These are phyloP conservation scores for Fusarium sp. DNA, from an alignment of 2,329 filamentous ascomycete genomes.

Conservation along the genomic window DNA sequence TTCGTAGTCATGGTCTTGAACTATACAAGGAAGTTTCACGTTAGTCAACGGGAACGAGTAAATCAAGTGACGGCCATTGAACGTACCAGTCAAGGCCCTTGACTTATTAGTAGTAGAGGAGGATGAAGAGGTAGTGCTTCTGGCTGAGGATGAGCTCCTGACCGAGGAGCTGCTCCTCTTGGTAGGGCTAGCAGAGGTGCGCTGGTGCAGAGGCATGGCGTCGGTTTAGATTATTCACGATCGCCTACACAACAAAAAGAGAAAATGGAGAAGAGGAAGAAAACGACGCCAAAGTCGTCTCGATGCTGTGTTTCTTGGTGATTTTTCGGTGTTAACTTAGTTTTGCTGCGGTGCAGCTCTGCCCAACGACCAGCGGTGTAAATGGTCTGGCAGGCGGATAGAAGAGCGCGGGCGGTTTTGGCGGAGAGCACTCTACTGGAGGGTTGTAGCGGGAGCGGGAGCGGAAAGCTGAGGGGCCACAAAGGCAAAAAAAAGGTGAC, in stretches of 20 bases:
- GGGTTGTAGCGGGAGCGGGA: constrained; percentile 40
- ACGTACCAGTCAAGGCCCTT: constrained; percentile 42
- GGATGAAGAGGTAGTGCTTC: constrained; percentile 25
- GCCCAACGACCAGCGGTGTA: constrained; percentile 45
- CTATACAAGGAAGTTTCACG: constrained; percentile 13
- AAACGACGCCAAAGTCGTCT: constrained; percentile 32
- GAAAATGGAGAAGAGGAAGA: constrained; percentile 18
- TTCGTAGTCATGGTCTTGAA: constrained; percentile 41
- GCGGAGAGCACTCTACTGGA: constrained; percentile 33
- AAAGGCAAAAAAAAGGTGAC: constrained; percentile 38
- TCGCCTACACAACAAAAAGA: constrained; percentile 36
- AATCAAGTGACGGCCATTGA: constrained; percentile 23
- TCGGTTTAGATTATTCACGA: constrained; percentile 37
- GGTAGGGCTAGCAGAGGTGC: constrained; percentile 42
- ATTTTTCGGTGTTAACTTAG: constrained; percentile 36
- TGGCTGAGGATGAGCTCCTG: constrained; percentile 33
- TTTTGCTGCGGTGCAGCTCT: constrained; percentile 46
- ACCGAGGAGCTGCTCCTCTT: constrained; percentile 45
- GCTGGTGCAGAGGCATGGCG: constrained; percentile 47
- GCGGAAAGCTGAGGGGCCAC: constrained; percentile 42
- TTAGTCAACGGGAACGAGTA: constrained; percentile 30
- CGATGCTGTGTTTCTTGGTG: constrained; percentile 33
- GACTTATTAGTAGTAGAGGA: constrained; percentile 30
- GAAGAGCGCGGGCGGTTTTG: constrained; percentile 40
- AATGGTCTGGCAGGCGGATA: constrained; percentile 44